Evolutionary conservation across 306 rosid species (phyloP).

Genomic region (Dalbergia oliveri): DNA sequence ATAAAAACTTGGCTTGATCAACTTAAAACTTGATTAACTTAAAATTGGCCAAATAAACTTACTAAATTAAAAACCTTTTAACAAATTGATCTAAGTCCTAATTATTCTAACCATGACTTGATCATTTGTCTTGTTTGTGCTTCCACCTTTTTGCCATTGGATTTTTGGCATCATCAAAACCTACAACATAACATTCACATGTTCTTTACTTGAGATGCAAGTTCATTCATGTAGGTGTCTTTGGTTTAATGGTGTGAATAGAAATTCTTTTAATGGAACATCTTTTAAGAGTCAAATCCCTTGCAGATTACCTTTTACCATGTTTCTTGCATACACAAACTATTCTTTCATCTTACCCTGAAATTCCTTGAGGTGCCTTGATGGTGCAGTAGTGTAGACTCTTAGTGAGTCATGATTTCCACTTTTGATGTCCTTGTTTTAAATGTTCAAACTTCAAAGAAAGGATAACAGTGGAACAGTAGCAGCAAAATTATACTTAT

Average conservation of each 20-base stretch:
- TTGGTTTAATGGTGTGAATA: conserved; percentile 17
- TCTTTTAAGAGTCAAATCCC: conserved; percentile 5
- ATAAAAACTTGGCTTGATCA: no score
- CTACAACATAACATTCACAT: no score
- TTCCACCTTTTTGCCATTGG: no score
- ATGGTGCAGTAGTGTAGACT: neutral
- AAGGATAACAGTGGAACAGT: conserved; percentile 11
- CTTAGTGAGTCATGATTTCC: neutral
- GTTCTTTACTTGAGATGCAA: conserved; percentile 23
- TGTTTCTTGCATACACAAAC: conserved; percentile 25
- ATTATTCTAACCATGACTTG: no score
- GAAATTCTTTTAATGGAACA: conserved; percentile 29
- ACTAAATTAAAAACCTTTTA: no score
- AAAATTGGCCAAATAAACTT: no score
- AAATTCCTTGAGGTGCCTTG: conserved; percentile 19
- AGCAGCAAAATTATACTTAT: neutral
- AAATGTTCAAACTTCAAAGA: conserved; percentile 10
- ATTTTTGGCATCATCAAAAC: no score
- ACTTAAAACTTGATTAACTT: no score
- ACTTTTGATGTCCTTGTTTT: neutral
- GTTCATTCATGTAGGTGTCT: conserved; percentile 30
- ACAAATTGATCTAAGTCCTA: no score
- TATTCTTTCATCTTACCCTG: neutral
- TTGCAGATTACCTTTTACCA: conserved; percentile 4
- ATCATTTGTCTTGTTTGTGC: no score